Percentiles rank a stretch among this genome's conserved stretches.
Conservation (phyloP, 345 rosid species). For the Linum lewisii region DNA sequence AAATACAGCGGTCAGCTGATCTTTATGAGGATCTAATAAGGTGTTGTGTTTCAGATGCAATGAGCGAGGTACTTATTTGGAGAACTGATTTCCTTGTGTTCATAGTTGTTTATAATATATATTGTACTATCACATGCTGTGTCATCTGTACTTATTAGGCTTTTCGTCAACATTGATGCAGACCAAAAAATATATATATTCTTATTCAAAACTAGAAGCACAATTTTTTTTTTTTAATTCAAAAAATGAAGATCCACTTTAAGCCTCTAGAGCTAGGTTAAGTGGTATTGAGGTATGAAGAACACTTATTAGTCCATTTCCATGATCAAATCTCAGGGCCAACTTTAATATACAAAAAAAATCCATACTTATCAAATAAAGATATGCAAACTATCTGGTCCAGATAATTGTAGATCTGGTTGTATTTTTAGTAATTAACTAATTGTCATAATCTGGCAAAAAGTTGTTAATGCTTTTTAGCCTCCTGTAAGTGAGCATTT, state of each 20-base stretch:
- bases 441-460: too few species aligned
- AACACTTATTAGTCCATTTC: not conserved
- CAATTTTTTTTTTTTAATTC: not conserved
- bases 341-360: too few species aligned
- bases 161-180: not conserved
- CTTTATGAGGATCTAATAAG: slow-evolving; percentile 78
- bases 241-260: not conserved
- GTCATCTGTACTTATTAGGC: not conserved
- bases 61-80: slow-evolving; percentile 75
- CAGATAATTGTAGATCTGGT: too few species aligned
- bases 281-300: not conserved
- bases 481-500: too few species aligned
- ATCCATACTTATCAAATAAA: too few species aligned
- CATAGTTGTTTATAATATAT: not conserved
- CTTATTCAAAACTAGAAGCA: not conserved
- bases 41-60: slow-evolving; percentile 96
- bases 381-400: too few species aligned
- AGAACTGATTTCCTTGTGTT: not conserved
- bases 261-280: not conserved
- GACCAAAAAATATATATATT: not conserved
- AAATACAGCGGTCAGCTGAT: slow-evolving; percentile 85
- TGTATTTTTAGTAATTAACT: too few species aligned
- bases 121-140: not conserved
- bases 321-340: not conserved
- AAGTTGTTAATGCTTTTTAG: too few species aligned